Base-by-base conservation (phyloP, 1,284 basidiomycete species). In the Leccinum angustisporum region DNA sequence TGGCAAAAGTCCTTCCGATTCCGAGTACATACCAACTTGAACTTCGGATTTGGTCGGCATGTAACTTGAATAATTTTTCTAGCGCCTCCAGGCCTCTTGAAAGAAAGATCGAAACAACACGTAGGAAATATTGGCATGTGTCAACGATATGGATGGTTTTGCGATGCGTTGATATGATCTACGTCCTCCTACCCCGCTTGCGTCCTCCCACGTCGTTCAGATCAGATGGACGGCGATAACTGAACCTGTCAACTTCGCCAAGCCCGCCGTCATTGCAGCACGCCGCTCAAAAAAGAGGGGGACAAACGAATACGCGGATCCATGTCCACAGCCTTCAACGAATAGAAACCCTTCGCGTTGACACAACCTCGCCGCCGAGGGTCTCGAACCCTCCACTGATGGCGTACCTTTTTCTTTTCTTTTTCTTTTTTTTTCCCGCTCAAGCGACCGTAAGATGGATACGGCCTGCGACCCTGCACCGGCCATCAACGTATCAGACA, bases 181-280 rank as follows among this genome's bases (percentile, higher is more conserved):
- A 48, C 21, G 46, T 21, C 43, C 40, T 46, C n/a, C 56, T 51
- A 27, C 30, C 54, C 54, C 21, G 34, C 43, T 60, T 27, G 59
- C 16, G 5, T 61, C 59, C 59, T 61, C 38, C 25, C 50, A 61
- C 59, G 59, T 54, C 50, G 59, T 21, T 30, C 27, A 9, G 14
- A 50, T 57, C 21, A 38, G 9, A 58, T 27, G 3, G 14, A 21
- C 57, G 57, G 58, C 21, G 58, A 59, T 59, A 36, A 30, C 11
- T 33, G 7, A 30, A 40, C 16, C 40, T 46, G 18, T 58, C 56
- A 57, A 59, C n/a, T 30, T 58, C 31, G 55, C 58, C 30, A 59
- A 59, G 33, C n/a, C 16, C 57, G 54, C 54, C 16, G 7, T 36
- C 21, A 30, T 10, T 54, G 2, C 48, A 50, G 13, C 16, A 16